These are phyloP conservation scores for Cordia subcordata DNA, from an alignment of 257 asterid species.

Conservation along the genomic window DNA sequence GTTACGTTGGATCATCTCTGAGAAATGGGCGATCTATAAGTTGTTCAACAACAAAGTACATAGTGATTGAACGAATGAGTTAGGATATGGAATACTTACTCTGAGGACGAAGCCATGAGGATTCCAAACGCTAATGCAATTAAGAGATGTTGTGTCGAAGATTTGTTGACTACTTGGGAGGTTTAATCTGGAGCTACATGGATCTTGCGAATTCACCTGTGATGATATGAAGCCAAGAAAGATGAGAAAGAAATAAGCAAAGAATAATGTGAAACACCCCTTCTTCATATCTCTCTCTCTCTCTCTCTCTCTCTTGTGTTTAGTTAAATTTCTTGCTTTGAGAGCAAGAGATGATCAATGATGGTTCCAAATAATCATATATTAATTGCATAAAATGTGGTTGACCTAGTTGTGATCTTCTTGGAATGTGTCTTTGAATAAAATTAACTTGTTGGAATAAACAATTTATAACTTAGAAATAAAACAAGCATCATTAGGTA, in stretches of 20 bases:
- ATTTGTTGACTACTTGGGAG: slow-evolving; percentile 21
- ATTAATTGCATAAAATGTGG: no score
- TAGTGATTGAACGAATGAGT: no score
- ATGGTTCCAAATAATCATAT: background rate
- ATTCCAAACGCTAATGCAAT: slow-evolving; percentile 55
- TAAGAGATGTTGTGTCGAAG: slow-evolving; percentile 53
- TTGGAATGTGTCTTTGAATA: background rate
- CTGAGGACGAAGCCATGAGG: slow-evolving; percentile 60
- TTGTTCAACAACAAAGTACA: no score
- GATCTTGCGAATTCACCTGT: slow-evolving; percentile 53
- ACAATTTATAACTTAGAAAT: no score
- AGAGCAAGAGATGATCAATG: background rate
- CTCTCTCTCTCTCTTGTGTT: slow-evolving; percentile 8
- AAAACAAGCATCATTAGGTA: no score
- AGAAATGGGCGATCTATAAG: no score
- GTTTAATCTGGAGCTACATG: slow-evolving; percentile 46
- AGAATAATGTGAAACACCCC: slow-evolving; percentile 17
- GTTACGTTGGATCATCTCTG: no score
- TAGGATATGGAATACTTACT: slow-evolving; percentile 60
- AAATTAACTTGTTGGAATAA: background rate
- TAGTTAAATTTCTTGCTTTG: background rate
- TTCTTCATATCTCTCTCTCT: slow-evolving; percentile 10
- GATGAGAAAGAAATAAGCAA: slow-evolving; percentile 4
- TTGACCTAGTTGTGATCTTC: background rate
- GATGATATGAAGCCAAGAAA: slow-evolving; percentile 5